Conservation (phyloP, 371 early-diverging fungal species). For the Umbelopsis sp. region DNA sequence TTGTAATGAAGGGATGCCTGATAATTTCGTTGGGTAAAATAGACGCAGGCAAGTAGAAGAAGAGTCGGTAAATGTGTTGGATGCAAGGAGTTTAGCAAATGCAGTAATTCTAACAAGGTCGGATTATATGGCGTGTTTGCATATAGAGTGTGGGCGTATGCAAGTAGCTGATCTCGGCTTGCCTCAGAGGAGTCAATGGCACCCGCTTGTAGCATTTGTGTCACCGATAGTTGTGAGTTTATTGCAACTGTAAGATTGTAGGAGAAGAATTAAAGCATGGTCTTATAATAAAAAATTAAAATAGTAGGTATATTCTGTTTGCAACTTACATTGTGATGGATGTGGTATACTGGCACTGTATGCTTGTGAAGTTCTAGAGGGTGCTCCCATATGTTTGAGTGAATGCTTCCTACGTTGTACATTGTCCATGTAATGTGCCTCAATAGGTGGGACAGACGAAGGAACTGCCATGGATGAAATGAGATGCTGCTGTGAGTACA, state of each 20-base stretch:
- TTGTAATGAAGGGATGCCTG: conserved; percentile 79
- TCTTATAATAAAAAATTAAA: neutral
- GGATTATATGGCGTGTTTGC: conserved; percentile 61
- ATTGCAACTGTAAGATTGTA: neutral
- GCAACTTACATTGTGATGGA: conserved; percentile 9
- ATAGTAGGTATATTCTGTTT: neutral
- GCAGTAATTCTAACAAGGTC: conserved; percentile 58
- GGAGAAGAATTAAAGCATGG: neutral
- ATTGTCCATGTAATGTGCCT: neutral
- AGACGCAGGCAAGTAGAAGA: conserved; percentile 84
- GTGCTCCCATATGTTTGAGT: neutral
- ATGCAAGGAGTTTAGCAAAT: conserved; percentile 64
- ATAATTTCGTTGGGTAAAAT: conserved; percentile 78
- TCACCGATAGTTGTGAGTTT: conserved; percentile 11
- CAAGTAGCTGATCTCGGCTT: conserved; percentile 65
- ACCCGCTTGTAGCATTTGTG: conserved; percentile 24
- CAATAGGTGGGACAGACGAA: neutral
- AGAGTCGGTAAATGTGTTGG: conserved; percentile 80
- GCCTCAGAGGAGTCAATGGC: conserved; percentile 42
- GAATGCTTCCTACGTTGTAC: neutral
- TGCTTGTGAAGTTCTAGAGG: neutral
- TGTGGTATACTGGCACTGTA: neutral
- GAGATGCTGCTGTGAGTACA: conserved; percentile 25
- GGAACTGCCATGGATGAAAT: conserved; percentile 12
- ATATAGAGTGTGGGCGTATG: conserved; percentile 71